Evolutionary conservation across 1,139 yeast species (phyloP).

Genomic region (Hemisphaericaspora subhashii): DNA sequence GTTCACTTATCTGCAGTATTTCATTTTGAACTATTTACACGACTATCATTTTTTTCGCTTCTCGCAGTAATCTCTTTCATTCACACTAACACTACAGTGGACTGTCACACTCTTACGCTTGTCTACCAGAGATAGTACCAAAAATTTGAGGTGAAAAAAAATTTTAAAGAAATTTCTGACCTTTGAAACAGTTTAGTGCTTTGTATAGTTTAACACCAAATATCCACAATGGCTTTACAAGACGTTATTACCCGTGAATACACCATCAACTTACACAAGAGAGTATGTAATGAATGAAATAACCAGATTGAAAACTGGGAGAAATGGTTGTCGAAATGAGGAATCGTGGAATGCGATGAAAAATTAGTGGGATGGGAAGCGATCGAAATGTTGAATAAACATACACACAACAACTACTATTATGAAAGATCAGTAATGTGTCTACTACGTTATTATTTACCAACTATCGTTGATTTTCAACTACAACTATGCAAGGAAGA

Average conservation of each 20-base stretch:
- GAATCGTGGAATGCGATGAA: no score
- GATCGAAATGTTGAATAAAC: no score
- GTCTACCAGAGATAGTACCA: no score
- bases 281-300: conserved; percentile 60
- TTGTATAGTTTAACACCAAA: conserved; percentile 6
- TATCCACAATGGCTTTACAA: conserved; percentile 82
- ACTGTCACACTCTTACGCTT: no score
- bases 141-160: conserved; percentile 5
- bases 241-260: conserved; percentile 99
- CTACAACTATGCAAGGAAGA: not conserved
- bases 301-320: no score
- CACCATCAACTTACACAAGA: conserved; percentile 99
- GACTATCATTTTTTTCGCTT: not conserved
- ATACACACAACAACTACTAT: not conserved
- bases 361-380: no score
- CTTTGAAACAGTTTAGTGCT: conserved; percentile 3
- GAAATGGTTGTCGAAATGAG: not conserved
- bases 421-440: not conserved
- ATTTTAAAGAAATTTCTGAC: conserved; percentile 4
- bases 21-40: not conserved
- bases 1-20: not conserved
- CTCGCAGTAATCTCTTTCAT: conserved; percentile 4
- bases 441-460: not conserved
- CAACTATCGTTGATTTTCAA: not conserved
- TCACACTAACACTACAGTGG: no score